These are phyloP conservation scores for Metschnikowia peoriensis DNA, from an alignment of 805 yeast species.

Conservation along the genomic window DNA sequence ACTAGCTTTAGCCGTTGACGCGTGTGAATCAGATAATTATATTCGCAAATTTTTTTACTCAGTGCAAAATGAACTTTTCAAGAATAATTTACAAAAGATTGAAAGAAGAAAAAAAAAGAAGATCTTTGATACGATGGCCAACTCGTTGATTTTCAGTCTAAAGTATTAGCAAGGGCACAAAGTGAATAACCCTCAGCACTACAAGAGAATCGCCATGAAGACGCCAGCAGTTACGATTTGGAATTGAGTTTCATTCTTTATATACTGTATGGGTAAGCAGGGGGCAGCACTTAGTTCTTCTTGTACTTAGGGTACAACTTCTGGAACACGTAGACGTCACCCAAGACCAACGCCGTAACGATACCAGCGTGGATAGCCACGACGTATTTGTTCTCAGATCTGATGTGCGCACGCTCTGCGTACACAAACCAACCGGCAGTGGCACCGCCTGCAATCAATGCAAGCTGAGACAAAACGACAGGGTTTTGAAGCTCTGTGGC, in stretches of 20 bases:
- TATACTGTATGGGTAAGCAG: constrained; percentile 1
- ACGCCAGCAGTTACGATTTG: background rate
- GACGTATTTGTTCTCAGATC: constrained; percentile 37
- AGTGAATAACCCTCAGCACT: background rate
- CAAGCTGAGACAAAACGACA: constrained; percentile 53
- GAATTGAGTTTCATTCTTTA: constrained; percentile 3
- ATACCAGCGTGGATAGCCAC: constrained; percentile 50
- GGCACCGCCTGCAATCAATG: constrained; percentile 47
- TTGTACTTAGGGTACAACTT: constrained; percentile 56
- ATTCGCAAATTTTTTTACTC: no score
- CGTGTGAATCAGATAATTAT: no score
- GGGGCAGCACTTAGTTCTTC: constrained; percentile 23
- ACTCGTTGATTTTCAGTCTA: no score
- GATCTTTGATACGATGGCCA: no score
- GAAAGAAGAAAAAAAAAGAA: no score
- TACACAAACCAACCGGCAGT: constrained; percentile 50
- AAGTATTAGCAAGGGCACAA: no score
- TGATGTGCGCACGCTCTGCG: constrained; percentile 50
- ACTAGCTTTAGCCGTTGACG: no score
- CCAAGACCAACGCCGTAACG: constrained; percentile 51
- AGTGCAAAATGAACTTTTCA: no score
- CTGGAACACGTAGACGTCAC: constrained; percentile 54
- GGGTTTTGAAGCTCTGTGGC: constrained; percentile 56
- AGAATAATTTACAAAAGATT: no score
- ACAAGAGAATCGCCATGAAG: background rate